Evolutionary conservation across 805 yeast species (phyloP).

Genomic region (Cyberlindnera meyerae): DNA sequence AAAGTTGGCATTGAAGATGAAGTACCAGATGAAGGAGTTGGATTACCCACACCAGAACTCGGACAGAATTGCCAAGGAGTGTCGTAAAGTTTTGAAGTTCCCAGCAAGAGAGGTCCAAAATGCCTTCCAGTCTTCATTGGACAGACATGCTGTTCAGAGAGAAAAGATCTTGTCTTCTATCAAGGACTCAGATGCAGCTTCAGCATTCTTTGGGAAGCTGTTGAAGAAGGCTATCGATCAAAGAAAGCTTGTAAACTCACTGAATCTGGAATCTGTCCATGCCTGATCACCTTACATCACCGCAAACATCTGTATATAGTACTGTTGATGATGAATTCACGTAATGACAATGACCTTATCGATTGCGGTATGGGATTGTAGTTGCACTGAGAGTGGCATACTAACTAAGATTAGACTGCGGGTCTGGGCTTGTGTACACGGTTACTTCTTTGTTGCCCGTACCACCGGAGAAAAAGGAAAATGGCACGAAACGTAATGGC

Average conservation of each 20-base stretch:
- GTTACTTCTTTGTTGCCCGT: too few species aligned
- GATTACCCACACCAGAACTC: conserved; percentile 82
- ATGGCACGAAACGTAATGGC: too few species aligned
- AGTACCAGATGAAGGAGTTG: conserved; percentile 50
- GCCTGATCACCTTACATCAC: neutral
- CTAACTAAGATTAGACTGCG: too few species aligned
- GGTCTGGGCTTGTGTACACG: too few species aligned
- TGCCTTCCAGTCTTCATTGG: conserved; percentile 61
- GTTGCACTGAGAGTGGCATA: too few species aligned
- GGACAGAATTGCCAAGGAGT: conserved; percentile 73
- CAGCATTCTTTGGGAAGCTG: conserved; percentile 49
- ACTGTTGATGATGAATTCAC: too few species aligned
- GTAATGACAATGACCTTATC: too few species aligned
- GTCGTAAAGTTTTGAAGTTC: conserved; percentile 69
- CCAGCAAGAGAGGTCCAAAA: conserved; percentile 81
- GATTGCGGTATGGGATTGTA: too few species aligned
- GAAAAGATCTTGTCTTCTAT: conserved; percentile 48
- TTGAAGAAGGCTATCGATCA: conserved; percentile 41
- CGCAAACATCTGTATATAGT: too few species aligned
- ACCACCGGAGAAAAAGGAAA: too few species aligned
- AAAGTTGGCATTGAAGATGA: conserved; percentile 71
- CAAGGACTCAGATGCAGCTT: conserved; percentile 51
- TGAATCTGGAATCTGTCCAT: conserved; percentile 35
- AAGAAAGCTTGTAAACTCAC: conserved; percentile 34
- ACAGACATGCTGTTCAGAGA: conserved; percentile 53